Base-by-base conservation (phyloP, 345 rosid species). In the Fremontodendron californicum region DNA sequence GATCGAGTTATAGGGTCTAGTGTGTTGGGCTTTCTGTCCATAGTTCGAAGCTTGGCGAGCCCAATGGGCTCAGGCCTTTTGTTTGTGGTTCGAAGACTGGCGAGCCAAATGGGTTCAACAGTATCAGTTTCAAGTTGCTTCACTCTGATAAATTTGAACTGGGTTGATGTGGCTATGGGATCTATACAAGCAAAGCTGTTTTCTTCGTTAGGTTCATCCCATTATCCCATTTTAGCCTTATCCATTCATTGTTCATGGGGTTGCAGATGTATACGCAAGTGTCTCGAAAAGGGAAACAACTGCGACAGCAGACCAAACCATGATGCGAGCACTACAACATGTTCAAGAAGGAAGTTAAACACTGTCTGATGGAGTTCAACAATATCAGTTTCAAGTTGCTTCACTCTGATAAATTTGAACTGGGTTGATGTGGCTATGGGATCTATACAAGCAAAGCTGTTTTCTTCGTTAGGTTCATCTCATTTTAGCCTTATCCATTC, bases 191-290 rank as follows among this genome's bases (percentile, higher is more conserved):
- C 82, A 69, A 87, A 43, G 75, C 39, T 75, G 73, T 43, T 40
- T 35, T 69, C 75, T 51, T 64, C 78, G 60, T 76, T 71, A 31
- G 82, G 84, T 52, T 80, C 74, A 49, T 58, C n/a, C 83, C n/a
- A n/a, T n/a, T n/a, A n/a, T n/a, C n/a, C n/a, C 78, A 83, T 18
- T 76, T 69, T 33, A 85, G 65, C 71, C 33, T 76, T 40, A 81
- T 70, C 84, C 84, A 85, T 39, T 83, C 78, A 46, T 75, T 82
- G 80, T 79, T 85, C 71, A 78, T 45, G 18, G 88, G 88, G 75
- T 87, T 87, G 78, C 86, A 85, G 10, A 87, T 76, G 61, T 83
- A 83, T 71, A 87, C 39, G 27, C 75, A 54, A 64, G 85, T 83
- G 23, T 75, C 78, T 9, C 27, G 4, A 78, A 46, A 81, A 11